These are phyloP conservation scores for Talaromyces sp. DNA, from an alignment of 2,329 filamentous ascomycete species.

Conservation along the genomic window DNA sequence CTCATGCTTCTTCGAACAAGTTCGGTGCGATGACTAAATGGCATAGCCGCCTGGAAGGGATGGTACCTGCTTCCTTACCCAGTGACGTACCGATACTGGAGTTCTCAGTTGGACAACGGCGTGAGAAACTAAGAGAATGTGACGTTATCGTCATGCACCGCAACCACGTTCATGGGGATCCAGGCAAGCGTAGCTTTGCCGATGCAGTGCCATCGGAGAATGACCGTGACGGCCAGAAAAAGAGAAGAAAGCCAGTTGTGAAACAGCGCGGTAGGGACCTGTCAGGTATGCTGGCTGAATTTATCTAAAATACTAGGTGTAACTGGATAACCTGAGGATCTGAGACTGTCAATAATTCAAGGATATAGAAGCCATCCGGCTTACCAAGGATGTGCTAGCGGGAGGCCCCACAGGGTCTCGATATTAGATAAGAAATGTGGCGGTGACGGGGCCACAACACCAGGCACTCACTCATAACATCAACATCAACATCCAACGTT, in stretches of 20 bases:
- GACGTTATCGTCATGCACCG: background rate
- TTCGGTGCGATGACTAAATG: background rate
- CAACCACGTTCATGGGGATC: constrained; percentile 8
- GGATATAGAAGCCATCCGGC: background rate
- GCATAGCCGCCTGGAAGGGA: background rate
- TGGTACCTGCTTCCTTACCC: background rate
- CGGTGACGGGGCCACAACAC: constrained; percentile 4
- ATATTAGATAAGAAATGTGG: background rate
- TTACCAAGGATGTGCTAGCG: constrained; percentile 2
- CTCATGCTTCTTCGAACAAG: background rate
- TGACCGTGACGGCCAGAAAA: background rate
- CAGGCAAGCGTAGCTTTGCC: constrained; percentile 10
- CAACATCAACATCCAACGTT: background rate
- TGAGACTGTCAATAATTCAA: background rate
- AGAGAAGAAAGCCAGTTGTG: constrained; percentile 21
- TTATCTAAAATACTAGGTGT: constrained; percentile 17
- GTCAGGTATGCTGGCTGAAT: constrained; percentile 27
- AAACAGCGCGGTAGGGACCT: constrained; percentile 27
- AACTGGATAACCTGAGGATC: too few relatives aligned
- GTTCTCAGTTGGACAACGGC: constrained; percentile 21
- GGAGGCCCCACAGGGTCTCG: constrained; percentile 2
- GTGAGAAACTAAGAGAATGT: constrained; percentile 3
- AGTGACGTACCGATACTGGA: constrained; percentile 21
- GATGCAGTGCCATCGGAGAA: background rate
- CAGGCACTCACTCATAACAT: background rate